A percentile compares a stretch with the other conserved stretches of the same genome.
These are phyloP conservation scores for Massariosphaeria phaeospora DNA, from an alignment of 495 filamentous ascomycete genomes.

Conservation along the genomic window DNA sequence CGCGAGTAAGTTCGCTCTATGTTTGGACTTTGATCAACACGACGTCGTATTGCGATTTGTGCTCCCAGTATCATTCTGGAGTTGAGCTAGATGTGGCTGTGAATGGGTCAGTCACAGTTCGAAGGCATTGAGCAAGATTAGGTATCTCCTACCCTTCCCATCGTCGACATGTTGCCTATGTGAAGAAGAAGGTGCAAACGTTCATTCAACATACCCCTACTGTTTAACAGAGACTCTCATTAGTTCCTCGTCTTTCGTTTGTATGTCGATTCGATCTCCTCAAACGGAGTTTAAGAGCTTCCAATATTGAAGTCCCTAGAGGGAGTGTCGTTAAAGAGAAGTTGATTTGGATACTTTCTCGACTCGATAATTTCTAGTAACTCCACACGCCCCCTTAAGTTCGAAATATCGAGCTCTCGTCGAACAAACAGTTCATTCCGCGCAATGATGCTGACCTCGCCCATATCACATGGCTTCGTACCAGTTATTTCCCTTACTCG, in stretches of 20 bases:
- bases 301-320: slow-evolving; percentile 36
- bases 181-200: not conserved
- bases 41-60: too few relatives aligned
- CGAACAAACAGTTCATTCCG: slow-evolving; percentile 45
- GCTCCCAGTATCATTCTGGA: too few relatives aligned
- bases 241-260: slow-evolving; percentile 42
- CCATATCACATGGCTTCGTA: slow-evolving; percentile 45
- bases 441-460: slow-evolving; percentile 45
- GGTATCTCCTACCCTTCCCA: too few relatives aligned
- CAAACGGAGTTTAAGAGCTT: slow-evolving; percentile 40
- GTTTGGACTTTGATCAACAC: too few relatives aligned
- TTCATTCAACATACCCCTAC: not conserved
- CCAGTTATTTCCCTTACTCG: slow-evolving; percentile 26
- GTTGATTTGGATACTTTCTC: not conserved
- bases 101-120: not conserved
- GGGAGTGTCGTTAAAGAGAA: slow-evolving; percentile 37
- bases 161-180: too few relatives aligned
- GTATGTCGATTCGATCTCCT: slow-evolving; percentile 40
- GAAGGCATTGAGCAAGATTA: too few relatives aligned
- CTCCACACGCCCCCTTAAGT: slow-evolving; percentile 12
- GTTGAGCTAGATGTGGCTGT: too few relatives aligned
- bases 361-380: not conserved
- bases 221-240: slow-evolving; percentile 34
- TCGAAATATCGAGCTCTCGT: slow-evolving; percentile 40
- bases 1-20: too few relatives aligned